Evolutionary conservation across 2,329 filamentous ascomycete genomes (phyloP).

Genomic region (Teratosphaeria epicoccoides): DNA sequence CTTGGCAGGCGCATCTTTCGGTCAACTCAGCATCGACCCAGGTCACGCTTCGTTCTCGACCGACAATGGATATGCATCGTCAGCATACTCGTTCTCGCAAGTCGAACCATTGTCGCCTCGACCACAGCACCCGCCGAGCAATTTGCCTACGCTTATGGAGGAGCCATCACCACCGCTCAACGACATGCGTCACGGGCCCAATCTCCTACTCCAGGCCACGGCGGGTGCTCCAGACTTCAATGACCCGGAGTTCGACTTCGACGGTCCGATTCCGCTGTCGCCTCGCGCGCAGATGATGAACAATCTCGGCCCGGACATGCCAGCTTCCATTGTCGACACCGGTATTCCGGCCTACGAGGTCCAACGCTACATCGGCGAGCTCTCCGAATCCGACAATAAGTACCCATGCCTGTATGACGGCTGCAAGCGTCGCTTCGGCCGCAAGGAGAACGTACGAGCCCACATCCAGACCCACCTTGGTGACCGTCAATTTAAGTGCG

Average conservation of each 20-base stretch:
- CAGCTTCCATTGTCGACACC: slow-evolving; percentile 60
- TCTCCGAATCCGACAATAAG: slow-evolving; percentile 32
- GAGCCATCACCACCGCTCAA: slow-evolving; percentile 10
- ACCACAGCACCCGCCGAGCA: slow-evolving; percentile 25
- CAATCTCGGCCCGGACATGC: slow-evolving; percentile 37
- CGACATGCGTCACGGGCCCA: slow-evolving; percentile 5
- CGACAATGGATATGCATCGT: slow-evolving; percentile 37
- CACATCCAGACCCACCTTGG: slow-evolving; percentile 97
- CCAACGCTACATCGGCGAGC: slow-evolving; percentile 38
- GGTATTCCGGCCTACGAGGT: slow-evolving; percentile 76
- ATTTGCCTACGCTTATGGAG: slow-evolving; percentile 28
- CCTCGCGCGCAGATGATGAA: slow-evolving; percentile 36
- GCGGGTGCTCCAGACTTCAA: slow-evolving; percentile 22
- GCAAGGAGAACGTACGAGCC: slow-evolving; percentile 97
- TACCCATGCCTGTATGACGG: slow-evolving; percentile 48
- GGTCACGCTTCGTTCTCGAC: slow-evolving; percentile 23
- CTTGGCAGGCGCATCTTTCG: neutral
- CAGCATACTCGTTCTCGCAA: slow-evolving; percentile 39
- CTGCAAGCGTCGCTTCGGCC: slow-evolving; percentile 84
- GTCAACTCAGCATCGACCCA: slow-evolving; percentile 6
- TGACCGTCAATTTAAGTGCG: slow-evolving; percentile 89
- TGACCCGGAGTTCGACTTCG: slow-evolving; percentile 22
- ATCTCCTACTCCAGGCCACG: slow-evolving; percentile 19
- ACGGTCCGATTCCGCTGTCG: slow-evolving; percentile 17
- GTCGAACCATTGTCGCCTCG: slow-evolving; percentile 37